Conservation (phyloP, 805 yeast genomes). For the Nakazawaea ernobii region DNA sequence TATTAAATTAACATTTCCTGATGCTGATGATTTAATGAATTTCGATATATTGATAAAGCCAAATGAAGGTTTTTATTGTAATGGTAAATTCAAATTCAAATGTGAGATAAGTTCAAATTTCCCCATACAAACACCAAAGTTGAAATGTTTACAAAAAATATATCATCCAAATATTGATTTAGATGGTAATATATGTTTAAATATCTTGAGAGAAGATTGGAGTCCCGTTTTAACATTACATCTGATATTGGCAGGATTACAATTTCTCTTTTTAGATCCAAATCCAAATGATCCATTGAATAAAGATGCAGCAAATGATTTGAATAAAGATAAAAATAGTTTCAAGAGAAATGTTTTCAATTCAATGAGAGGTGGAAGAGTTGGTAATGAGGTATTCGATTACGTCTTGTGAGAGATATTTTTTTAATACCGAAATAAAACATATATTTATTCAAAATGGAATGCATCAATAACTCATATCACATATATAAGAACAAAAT, state of each 20-base stretch:
- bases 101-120: constrained; percentile 63
- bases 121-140: constrained; percentile 92
- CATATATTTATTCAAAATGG: background rate
- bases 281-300: constrained; percentile 90
- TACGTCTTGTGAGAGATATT: constrained; percentile 34
- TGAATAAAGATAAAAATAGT: constrained; percentile 35
- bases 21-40: constrained; percentile 53
- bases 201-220: constrained; percentile 94
- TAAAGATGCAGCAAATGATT: constrained; percentile 73
- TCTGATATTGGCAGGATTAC: constrained; percentile 76
- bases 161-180: constrained; percentile 93
- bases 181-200: constrained; percentile 87
- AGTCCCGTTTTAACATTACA: constrained; percentile 84
- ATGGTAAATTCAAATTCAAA: constrained; percentile 68
- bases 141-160: constrained; percentile 61
- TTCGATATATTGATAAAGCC: constrained; percentile 58
- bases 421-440: background rate
- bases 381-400: constrained; percentile 59
- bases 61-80: constrained; percentile 63
- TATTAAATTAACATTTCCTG: constrained; percentile 44
- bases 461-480: background rate
- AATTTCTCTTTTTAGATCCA: constrained; percentile 83
- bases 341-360: constrained; percentile 54
- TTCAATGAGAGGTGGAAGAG: constrained; percentile 69
- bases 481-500: too few relatives aligned